phyloP scores from a whole-genome alignment of 306 rosid genomes.

The Glycine soja region DNA sequence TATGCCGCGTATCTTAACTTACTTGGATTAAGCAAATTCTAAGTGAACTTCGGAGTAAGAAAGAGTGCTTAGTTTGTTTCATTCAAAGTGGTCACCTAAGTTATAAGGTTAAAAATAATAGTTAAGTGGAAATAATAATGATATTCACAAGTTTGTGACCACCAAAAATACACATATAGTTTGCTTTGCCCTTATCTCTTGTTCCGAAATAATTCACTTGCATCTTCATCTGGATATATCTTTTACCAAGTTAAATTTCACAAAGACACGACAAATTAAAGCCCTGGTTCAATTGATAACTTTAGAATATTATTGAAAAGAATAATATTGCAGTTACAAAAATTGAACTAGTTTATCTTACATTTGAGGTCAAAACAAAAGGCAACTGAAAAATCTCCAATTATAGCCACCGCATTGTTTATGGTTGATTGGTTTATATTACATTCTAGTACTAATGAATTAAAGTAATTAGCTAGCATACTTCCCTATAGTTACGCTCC shows the following conservation, averaged over 20 bases:
- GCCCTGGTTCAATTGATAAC: constrained; percentile 8
- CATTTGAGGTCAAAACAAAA: constrained; percentile 20
- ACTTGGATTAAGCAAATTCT: constrained; percentile 12
- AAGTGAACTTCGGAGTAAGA: neutral
- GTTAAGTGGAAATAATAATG: neutral
- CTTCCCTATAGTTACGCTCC: constrained; percentile 62
- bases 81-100: neutral
- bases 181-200: neutral
- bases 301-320: constrained; percentile 32
- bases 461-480: neutral
- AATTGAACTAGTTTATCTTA: constrained; percentile 22
- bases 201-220: neutral
- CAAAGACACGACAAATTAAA: neutral
- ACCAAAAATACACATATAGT: neutral
- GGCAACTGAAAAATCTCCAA: constrained; percentile 15
- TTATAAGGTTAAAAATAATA: neutral
- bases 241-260: neutral
- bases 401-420: constrained; percentile 20
- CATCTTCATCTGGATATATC: neutral
- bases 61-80: neutral
- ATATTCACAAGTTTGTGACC: neutral
- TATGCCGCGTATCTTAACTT: neutral
- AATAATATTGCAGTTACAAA: constrained; percentile 35
- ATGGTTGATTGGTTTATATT: neutral
- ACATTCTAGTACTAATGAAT: neutral